Evolutionary conservation across 257 asterid genomes (phyloP).

Genomic region (Parsonsia alboflavescens): DNA sequence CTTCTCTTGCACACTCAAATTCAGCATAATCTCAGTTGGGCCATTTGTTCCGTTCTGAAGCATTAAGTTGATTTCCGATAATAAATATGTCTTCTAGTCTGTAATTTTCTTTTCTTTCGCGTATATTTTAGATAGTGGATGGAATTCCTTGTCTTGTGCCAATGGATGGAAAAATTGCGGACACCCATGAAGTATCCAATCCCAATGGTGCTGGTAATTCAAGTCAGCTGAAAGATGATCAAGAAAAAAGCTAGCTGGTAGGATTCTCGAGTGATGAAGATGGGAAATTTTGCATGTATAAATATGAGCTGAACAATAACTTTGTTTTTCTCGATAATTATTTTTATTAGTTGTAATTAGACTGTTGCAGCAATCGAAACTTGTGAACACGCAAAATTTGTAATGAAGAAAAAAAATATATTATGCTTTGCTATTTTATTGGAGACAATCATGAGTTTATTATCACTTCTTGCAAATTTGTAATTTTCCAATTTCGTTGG

Average conservation of each 20-base stretch:
- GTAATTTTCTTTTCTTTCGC: constrained; percentile 6
- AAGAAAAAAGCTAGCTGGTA: constrained; percentile 7
- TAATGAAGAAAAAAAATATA: background rate
- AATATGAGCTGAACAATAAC: background rate
- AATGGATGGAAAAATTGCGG: constrained; percentile 42
- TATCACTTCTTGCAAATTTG: background rate
- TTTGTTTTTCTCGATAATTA: background rate
- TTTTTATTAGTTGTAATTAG: background rate
- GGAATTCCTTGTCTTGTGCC: constrained; percentile 77
- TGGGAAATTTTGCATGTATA: background rate
- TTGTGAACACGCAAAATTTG: background rate
- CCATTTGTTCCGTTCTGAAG: background rate
- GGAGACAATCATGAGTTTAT: background rate
- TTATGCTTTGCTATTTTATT: background rate
- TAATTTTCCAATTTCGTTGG: background rate
- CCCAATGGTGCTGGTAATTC: constrained; percentile 20
- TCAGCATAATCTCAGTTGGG: background rate
- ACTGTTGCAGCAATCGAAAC: background rate
- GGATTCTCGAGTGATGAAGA: constrained; percentile 6
- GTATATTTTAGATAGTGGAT: constrained; percentile 38
- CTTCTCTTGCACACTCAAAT: no score
- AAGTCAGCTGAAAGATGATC: constrained; percentile 17
- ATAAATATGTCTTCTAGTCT: constrained; percentile 1
- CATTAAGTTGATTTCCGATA: background rate
- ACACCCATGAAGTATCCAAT: constrained; percentile 22